A percentile compares a stretch with the other conserved stretches of the same genome.
These are phyloP conservation scores for Liriodendron chinense DNA, from an alignment of 164 flowering plant genomes.

Conservation along the genomic window DNA sequence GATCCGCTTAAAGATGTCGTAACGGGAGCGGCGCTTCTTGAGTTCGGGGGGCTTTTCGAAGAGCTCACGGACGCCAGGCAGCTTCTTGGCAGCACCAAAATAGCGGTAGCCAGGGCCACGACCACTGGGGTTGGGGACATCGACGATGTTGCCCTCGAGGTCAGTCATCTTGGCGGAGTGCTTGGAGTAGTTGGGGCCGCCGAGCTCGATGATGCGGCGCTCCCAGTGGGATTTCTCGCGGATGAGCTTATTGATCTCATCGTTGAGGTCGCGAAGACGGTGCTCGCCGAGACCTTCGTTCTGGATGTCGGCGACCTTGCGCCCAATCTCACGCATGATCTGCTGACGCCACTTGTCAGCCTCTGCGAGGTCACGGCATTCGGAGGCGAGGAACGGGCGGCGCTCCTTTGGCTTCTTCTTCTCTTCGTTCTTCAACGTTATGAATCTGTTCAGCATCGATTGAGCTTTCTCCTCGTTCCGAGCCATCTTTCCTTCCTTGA, in stretches of 20 bases:
- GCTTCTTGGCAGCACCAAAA: constrained; percentile 91
- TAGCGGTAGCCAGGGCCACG: constrained; percentile 90
- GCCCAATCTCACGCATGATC: constrained; percentile 92
- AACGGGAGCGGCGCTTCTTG: constrained; percentile 69
- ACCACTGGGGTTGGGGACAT: constrained; percentile 89
- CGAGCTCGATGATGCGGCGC: constrained; percentile 77
- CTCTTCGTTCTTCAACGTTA: constrained; percentile 71
- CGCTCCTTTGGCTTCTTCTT: constrained; percentile 92
- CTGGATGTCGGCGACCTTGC: constrained; percentile 87
- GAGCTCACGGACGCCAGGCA: constrained; percentile 85
- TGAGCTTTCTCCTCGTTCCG: constrained; percentile 97
- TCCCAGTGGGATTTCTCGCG: constrained; percentile 91
- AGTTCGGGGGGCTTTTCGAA: constrained; percentile 95
- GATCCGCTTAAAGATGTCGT: constrained; percentile 85
- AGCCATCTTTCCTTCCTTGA: constrained; percentile 45
- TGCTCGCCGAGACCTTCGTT: constrained; percentile 93
- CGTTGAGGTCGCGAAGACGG: constrained; percentile 84
- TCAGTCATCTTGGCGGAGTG: constrained; percentile 85
- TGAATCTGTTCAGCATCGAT: constrained; percentile 91
- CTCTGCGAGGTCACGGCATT: constrained; percentile 88
- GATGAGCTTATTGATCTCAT: constrained; percentile 87
- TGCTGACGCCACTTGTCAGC: constrained; percentile 96
- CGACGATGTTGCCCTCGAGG: constrained; percentile 87
- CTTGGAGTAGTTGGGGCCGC: constrained; percentile 74
- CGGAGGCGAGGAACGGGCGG: constrained; percentile 89